Evolutionary conservation across 2,329 filamentous ascomycete genomes (phyloP).

Genomic region (Drechslerella coelobrocha): DNA sequence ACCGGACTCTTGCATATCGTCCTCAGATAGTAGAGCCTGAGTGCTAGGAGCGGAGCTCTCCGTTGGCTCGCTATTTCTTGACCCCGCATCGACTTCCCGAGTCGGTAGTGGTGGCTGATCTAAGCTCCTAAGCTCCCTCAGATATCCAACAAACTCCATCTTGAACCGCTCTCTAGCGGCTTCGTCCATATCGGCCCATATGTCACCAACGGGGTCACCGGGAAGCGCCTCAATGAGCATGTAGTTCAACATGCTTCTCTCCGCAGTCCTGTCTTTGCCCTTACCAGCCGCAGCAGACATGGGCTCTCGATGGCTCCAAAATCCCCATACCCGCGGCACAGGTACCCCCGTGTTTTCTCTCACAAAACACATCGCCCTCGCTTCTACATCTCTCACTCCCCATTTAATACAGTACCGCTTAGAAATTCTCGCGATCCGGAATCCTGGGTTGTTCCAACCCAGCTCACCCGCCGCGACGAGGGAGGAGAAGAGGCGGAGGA

Average conservation of each 20-base stretch:
- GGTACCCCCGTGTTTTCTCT: slow-evolving; percentile 32
- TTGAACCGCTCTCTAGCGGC: slow-evolving; percentile 21
- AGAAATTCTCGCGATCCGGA: slow-evolving; percentile 35
- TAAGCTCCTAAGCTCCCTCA: slow-evolving; percentile 31
- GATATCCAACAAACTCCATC: slow-evolving; percentile 31
- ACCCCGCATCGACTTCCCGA: slow-evolving; percentile 22
- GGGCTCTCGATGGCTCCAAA: slow-evolving; percentile 34
- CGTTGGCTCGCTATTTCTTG: neutral
- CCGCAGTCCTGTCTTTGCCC: slow-evolving; percentile 1
- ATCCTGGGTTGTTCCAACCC: slow-evolving; percentile 27
- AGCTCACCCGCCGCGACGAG: slow-evolving; percentile 2
- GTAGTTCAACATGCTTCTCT: slow-evolving; percentile 27
- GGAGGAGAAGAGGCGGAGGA: slow-evolving; percentile 25
- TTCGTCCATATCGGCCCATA: slow-evolving; percentile 39
- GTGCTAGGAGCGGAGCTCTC: slow-evolving; percentile 19
- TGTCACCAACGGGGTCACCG: slow-evolving; percentile 34
- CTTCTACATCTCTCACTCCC: slow-evolving; percentile 43
- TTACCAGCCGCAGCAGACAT: neutral
- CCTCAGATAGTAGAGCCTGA: neutral
- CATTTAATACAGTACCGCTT: slow-evolving; percentile 40
- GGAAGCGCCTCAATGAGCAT: slow-evolving; percentile 48
- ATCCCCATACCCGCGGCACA: slow-evolving; percentile 38
- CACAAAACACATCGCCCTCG: slow-evolving; percentile 39
- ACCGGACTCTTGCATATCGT: neutral
- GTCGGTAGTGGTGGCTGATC: slow-evolving; percentile 20